Percentiles rank a stretch among this genome's conserved stretches.
phyloP scores from a whole-genome alignment of 441 rosid species.

The Raphanus hybrid region DNA sequence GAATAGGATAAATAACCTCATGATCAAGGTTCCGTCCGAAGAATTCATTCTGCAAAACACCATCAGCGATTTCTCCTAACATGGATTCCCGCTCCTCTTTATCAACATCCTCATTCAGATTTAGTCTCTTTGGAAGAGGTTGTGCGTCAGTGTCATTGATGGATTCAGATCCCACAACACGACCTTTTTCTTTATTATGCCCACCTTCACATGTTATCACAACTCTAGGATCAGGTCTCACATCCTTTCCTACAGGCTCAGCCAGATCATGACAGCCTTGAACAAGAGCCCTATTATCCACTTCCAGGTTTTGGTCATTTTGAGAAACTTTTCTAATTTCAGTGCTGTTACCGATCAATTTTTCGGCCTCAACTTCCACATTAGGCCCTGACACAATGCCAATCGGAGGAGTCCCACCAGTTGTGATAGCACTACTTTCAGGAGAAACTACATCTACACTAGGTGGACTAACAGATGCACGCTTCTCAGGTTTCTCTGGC shows the following conservation, averaged over 20 bases:
- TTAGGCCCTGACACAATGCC: constrained; percentile 22
- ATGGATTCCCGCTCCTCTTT: constrained; percentile 48
- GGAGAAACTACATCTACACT: constrained; percentile 50
- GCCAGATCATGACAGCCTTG: constrained; percentile 39
- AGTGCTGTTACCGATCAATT: constrained; percentile 23
- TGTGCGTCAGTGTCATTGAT: constrained; percentile 34
- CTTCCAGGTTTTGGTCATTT: constrained; percentile 28
- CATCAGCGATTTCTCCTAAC: constrained; percentile 49
- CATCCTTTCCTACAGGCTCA: constrained; percentile 40
- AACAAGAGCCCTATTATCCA: constrained; percentile 33
- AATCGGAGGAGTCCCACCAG: constrained; percentile 37
- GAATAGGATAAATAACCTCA: constrained; percentile 55
- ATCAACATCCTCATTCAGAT: constrained; percentile 41
- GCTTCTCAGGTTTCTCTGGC: constrained; percentile 55
- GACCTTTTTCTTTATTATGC: constrained; percentile 30
- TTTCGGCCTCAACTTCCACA: constrained; percentile 42
- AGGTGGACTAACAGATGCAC: constrained; percentile 55
- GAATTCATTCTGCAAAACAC: constrained; percentile 29
- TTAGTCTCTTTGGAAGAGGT: constrained; percentile 38
- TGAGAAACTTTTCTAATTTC: background rate
- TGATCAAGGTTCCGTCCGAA: constrained; percentile 46
- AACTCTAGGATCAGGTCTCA: constrained; percentile 38
- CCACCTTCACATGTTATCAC: constrained; percentile 35
- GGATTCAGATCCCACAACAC: constrained; percentile 38
- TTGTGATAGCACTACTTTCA: constrained; percentile 43